Percentiles rank a stretch among this genome's conserved stretches.
Conservation (phyloP, 768 basidiomycete genomes). For the Russula lepida region DNA sequence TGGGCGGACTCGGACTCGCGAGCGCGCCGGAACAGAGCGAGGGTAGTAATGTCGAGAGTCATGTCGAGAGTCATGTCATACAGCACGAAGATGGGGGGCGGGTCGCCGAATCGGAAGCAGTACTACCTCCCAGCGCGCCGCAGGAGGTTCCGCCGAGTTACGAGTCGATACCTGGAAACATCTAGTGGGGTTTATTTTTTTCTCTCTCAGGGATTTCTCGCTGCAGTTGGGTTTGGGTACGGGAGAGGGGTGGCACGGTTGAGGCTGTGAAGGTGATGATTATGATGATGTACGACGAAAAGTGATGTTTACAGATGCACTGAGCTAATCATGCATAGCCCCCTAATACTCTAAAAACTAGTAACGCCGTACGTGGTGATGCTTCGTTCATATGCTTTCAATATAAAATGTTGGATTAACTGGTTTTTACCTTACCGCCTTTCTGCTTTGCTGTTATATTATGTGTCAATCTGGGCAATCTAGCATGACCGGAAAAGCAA, state of each 20-base stretch:
- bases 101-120: not conserved
- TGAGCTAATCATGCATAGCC: not conserved
- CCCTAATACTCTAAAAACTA: not conserved
- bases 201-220: not conserved
- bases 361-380: not conserved
- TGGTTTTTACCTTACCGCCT: too few species aligned
- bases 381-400: not conserved
- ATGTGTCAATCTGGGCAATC: too few species aligned
- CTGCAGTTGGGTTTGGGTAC: not conserved
- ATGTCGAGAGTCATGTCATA: constrained; percentile 21
- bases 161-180: not conserved
- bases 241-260: not conserved
- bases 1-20: constrained; percentile 22
- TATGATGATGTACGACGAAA: not conserved
- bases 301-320: not conserved
- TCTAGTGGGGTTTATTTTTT: not conserved
- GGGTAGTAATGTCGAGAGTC: too few species aligned
- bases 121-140: constrained; percentile 11
- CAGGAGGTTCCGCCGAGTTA: constrained; percentile 23
- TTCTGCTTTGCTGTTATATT: too few species aligned
- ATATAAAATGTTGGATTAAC: too few species aligned
- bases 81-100: constrained; percentile 28
- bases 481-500: too few species aligned
- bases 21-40: constrained; percentile 18
- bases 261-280: not conserved